Conservation (phyloP, 106 monocot genomes). For the Acorus calamus region DNA sequence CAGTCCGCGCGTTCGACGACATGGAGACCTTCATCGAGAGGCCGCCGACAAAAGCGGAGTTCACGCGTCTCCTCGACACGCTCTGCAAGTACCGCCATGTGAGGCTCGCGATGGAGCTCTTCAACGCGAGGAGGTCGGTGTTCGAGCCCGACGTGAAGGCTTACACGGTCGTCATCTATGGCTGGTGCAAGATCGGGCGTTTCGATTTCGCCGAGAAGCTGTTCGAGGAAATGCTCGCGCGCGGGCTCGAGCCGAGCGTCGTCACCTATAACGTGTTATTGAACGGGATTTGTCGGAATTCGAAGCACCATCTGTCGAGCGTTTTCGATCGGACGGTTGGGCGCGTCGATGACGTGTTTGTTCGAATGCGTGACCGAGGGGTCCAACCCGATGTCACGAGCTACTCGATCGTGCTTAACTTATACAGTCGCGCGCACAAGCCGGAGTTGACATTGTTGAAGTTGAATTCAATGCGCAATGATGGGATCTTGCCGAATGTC, state of each 20-base stretch:
- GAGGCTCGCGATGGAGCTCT: neutral
- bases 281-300: constrained; percentile 1
- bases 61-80: too few species aligned
- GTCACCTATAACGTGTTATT: constrained; percentile 31
- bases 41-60: too few species aligned
- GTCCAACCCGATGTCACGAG: constrained; percentile 90
- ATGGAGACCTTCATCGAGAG: too few species aligned
- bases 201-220: constrained; percentile 8
- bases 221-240: constrained; percentile 23
- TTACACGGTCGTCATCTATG: constrained; percentile 21
- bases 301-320: too few species aligned
- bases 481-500: constrained; percentile 70
- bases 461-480: constrained; percentile 62
- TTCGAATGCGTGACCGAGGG: constrained; percentile 57
- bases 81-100: too few species aligned
- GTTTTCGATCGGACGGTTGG: too few species aligned
- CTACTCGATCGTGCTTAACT: constrained; percentile 83
- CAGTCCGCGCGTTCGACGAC: too few species aligned
- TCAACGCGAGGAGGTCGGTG: too few species aligned
- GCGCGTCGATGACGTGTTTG: constrained; percentile 43
- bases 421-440: constrained; percentile 89
- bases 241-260: constrained; percentile 22
- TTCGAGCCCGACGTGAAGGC: constrained; percentile 14
- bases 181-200: constrained; percentile 4
- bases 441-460: constrained; percentile 50